phyloP scores from a whole-genome alignment of 2,329 filamentous ascomycete species.

The Leptoxyphium fumago region DNA sequence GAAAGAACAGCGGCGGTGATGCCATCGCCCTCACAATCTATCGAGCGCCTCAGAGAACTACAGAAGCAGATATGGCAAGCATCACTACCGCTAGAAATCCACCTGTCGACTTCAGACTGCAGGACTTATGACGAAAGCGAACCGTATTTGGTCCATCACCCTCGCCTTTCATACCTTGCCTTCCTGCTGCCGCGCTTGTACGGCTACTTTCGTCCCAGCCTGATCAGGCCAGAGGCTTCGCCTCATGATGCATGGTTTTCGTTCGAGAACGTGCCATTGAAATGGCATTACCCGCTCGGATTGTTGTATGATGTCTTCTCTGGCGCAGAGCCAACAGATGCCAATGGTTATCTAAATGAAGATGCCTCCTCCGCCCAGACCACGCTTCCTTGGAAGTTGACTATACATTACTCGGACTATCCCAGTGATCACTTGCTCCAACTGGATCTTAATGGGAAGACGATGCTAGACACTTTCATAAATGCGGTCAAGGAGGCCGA shows the following conservation, averaged over 20 bases:
- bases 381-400: conserved; percentile 38
- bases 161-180: conserved; percentile 54
- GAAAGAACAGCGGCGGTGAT: conserved; percentile 8
- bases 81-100: conserved; percentile 44
- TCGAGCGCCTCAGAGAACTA: conserved; percentile 18
- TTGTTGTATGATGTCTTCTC: conserved; percentile 56
- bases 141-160: conserved; percentile 46
- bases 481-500: conserved; percentile 68
- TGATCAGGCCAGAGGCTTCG: conserved; percentile 43
- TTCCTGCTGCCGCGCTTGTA: conserved; percentile 48
- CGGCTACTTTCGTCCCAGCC: conserved; percentile 42
- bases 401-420: conserved; percentile 45
- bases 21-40: conserved; percentile 10
- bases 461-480: conserved; percentile 50
- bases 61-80: conserved; percentile 44
- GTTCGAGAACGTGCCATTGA: conserved; percentile 52
- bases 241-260: conserved; percentile 47
- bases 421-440: conserved; percentile 43
- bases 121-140: conserved; percentile 45
- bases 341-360: conserved; percentile 9
- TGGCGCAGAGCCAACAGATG: conserved; percentile 32
- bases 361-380: conserved; percentile 30
- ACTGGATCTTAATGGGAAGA: conserved; percentile 39
- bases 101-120: conserved; percentile 43
- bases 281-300: conserved; percentile 58